Base-by-base conservation (phyloP, 176 grass and related monocot species). In the Oryza officinalis region DNA sequence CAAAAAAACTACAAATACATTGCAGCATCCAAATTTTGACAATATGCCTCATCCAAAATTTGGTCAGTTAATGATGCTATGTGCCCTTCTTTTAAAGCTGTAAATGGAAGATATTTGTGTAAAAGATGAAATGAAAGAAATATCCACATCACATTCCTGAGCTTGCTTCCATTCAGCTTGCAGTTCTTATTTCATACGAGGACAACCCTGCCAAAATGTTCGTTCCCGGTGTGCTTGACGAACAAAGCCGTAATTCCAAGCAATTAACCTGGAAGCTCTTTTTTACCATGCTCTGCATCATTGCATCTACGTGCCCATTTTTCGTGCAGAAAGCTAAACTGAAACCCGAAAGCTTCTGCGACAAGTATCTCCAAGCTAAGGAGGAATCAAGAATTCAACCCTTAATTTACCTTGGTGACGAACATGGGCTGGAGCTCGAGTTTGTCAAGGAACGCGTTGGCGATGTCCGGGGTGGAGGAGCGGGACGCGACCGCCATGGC, bases 401-500 rank as follows among this genome's bases (percentile, higher is more conserved):
- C 38, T 67, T 35, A 35, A 35, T 35, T 87, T 83, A 98, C 96
- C 70, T 91, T 84, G 6, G 84, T 89, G 20, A 92, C 89, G 81
- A 98, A 92, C 80, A 92, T 89, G 83, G 92, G 86, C 52, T 91
- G 81, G 45, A 98, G 77, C 47, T 87, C 91, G 22, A 98, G 74
- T 78, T 95, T 98, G 77, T 93, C 82, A 70, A 98, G 80, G 63
- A 95, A 98, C 15, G 75, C 82, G 78, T 90, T 98, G 44, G 96
- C 96, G 50, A 83, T 98, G 59, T 98, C 89, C 49, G 92, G 76
- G 13, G 91, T 95, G 67, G 96, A 89, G 7, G 93, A 98, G 25
- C 93, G 80, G 52, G 96, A 98, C 32, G 93, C 91, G 50, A 98
- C 88, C 13, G 93, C 93, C 88, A 93, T 88, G 84, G 91, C 87